These are phyloP conservation scores for Brassica juncea DNA, from an alignment of 345 rosid genomes.

Conservation along the genomic window DNA sequence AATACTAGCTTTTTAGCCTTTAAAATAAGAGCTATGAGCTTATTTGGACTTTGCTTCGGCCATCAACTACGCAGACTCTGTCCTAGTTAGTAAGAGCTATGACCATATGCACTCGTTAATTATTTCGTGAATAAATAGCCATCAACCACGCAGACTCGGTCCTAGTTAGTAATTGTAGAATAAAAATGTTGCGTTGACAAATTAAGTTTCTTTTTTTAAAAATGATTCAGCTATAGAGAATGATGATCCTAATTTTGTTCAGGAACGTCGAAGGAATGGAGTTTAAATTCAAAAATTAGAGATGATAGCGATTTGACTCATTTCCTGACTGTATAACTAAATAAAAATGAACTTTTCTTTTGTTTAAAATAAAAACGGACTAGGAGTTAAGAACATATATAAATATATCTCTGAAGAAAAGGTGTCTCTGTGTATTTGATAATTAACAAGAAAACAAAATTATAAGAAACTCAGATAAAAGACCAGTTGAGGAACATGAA, in stretches of 20 bases:
- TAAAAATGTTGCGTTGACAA: background rate
- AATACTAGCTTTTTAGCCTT: constrained; percentile 19
- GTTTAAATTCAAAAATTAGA: constrained; percentile 21
- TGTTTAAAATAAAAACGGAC: constrained; percentile 26
- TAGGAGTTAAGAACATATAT: constrained; percentile 20
- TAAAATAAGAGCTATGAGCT: background rate
- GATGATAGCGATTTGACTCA: constrained; percentile 15
- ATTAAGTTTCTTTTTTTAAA: background rate
- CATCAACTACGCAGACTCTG: background rate
- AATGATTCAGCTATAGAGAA: background rate
- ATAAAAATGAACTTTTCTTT: constrained; percentile 22
- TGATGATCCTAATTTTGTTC: background rate
- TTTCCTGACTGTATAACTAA: constrained; percentile 12
- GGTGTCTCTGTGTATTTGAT: constrained; percentile 20
- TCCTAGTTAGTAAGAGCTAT: background rate
- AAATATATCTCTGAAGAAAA: constrained; percentile 27
- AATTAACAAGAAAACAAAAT: constrained; percentile 6
- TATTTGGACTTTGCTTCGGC: constrained; percentile 8
- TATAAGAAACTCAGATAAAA: constrained; percentile 51
- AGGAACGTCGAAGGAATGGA: background rate
- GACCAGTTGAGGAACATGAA: constrained; percentile 97
- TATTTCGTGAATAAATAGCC: background rate
- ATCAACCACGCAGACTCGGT: background rate
- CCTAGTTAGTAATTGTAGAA: background rate
- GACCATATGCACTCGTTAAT: background rate